Evolutionary conservation across 495 filamentous ascomycete genomes (phyloP), one percentile per base, ranked within the genome.

Genomic region (Talaromyces proteolyticus): DNA sequence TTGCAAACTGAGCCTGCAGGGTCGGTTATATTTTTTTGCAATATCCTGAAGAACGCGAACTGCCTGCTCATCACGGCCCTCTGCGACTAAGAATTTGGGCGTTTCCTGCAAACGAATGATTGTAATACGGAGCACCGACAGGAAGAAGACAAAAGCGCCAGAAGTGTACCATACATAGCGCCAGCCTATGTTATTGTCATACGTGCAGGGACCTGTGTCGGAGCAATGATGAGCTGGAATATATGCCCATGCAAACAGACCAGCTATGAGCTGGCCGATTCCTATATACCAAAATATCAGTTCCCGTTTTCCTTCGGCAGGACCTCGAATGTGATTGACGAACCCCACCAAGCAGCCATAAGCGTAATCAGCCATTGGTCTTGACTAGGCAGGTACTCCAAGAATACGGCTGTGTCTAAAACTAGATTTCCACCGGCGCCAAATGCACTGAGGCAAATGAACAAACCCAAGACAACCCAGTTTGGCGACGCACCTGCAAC

Each of bases 71-170:
- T 89, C 86, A 37, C 78, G 73, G 6, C 85, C 85, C 44, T 81
- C 69, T 20, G 74, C 73, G 18, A 91, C 58, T 1, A 88, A 78
- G 57, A 83, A 89, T 53, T 88, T 89, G 18, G 87, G 86, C 0
- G 87, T 88, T 51, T 91, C 85, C 17, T 73, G 67, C 3, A 89
- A 68, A 1, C 78, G 74, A 55, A 91, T 78, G 47, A 89, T 69
- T 2, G 79, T 83, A n/a, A 89, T 58, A 18, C 87, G 82, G 3
- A 80, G 62, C 36, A 88, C 61, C 14, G 75, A 81, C 67, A 91
- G 76, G 41, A 80, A 62, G 41, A 89, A 76, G 25, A 88, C 82
- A 37, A 89, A 71, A 17, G 77, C 77, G 16, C 86, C 85, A 36
- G 71, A 74, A 1, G 83, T 78, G 59, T 77, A 79, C 53, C 71